Evolutionary conservation across 495 filamentous ascomycete genomes (phyloP).

Genomic region (Penicillium steckii): DNA sequence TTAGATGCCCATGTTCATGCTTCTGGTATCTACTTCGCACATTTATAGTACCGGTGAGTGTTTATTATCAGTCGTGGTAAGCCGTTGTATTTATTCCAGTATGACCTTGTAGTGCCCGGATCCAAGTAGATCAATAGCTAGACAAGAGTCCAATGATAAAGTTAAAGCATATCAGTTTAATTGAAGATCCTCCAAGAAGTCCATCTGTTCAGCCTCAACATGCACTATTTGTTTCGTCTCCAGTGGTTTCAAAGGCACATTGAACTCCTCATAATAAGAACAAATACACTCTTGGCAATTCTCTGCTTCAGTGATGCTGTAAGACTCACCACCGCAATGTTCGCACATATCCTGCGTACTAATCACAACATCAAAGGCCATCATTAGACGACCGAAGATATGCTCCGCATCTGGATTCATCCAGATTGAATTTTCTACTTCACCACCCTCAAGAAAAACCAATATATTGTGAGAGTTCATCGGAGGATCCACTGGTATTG

Average conservation of each 20-base stretch:
- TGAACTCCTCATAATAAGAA: not conserved
- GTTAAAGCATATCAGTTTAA: no score
- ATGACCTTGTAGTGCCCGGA: no score
- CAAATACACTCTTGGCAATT: not conserved
- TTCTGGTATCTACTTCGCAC: no score
- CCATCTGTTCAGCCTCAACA: not conserved
- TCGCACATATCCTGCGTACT: not conserved
- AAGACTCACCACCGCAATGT: not conserved
- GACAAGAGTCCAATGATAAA: no score
- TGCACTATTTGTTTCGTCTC: not conserved
- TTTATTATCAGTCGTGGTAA: no score
- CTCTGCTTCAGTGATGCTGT: not conserved
- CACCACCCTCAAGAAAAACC: not conserved
- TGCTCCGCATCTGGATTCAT: not conserved
- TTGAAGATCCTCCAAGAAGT: not conserved
- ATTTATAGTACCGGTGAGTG: no score
- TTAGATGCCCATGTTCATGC: no score
- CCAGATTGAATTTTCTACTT: not conserved
- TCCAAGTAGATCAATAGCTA: no score
- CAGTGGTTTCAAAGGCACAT: not conserved
- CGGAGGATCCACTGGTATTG: not conserved
- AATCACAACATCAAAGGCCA: not conserved
- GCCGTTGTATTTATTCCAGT: no score
- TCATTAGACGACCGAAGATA: not conserved
- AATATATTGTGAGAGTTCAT: no score